phyloP scores from a whole-genome alignment of 2,329 filamentous ascomycete genomes.

The Ophiostoma sp. region DNA sequence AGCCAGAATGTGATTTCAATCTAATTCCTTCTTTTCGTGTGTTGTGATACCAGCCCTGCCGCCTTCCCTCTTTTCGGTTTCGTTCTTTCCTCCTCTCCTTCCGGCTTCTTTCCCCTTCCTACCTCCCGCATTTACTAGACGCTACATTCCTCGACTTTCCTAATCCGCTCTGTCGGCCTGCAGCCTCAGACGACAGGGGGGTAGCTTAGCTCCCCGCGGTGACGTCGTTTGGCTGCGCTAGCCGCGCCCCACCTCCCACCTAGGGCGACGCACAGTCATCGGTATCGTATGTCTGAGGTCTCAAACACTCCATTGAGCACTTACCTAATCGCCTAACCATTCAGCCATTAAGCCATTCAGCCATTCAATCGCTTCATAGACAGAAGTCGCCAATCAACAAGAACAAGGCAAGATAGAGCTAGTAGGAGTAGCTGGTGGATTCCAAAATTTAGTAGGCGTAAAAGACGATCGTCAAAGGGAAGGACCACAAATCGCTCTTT shows the following conservation, averaged over 20 bases:
- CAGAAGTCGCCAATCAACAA: too few species aligned
- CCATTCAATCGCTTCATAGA: background rate
- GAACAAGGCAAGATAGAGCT: too few species aligned
- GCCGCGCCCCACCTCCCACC: constrained; percentile 3
- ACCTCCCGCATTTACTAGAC: background rate
- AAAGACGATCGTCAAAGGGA: background rate
- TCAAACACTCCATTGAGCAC: background rate
- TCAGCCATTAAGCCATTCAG: too few species aligned
- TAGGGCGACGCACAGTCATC: constrained; percentile 2
- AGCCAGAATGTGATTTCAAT: background rate
- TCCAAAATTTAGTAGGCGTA: background rate
- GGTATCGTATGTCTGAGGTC: background rate
- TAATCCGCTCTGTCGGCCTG: background rate
- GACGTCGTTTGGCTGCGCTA: constrained; percentile 12
- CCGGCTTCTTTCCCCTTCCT: background rate
- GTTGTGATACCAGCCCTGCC: constrained; percentile 9
- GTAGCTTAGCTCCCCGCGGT: constrained; percentile 1
- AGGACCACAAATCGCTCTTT: background rate
- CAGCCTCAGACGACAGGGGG: constrained; percentile 5
- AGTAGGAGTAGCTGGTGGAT: background rate
- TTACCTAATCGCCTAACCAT: too few species aligned
- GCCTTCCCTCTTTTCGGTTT: constrained; percentile 1
- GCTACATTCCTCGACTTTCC: constrained; percentile 7
- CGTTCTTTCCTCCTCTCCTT: background rate
- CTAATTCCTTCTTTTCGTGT: background rate